Conservation (phyloP, 148 eudicot genomes). For the Camellia lanceoleosa region DNA sequence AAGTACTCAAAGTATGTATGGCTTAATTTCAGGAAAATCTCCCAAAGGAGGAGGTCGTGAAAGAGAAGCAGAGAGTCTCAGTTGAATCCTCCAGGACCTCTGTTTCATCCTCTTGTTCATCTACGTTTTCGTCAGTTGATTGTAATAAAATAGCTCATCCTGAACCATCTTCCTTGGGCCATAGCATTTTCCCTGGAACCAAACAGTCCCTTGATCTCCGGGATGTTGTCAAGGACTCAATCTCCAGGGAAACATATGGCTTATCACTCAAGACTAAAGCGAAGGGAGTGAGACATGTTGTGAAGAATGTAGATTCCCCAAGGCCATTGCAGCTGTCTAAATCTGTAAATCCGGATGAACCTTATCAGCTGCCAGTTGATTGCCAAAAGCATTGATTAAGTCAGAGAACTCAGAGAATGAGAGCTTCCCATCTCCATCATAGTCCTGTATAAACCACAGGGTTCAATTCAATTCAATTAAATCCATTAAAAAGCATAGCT, state of each 20-base stretch:
- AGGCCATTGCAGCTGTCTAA: slow-evolving; percentile 42
- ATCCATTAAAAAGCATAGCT: too few relatives aligned
- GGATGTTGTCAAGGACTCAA: slow-evolving; percentile 74
- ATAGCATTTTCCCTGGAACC: slow-evolving; percentile 23
- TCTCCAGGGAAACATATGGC: slow-evolving; percentile 51
- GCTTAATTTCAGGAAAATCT: slow-evolving; percentile 40
- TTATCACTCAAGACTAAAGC: slow-evolving; percentile 46
- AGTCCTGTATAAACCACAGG: too few relatives aligned
- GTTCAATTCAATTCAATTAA: too few relatives aligned
- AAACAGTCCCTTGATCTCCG: slow-evolving; percentile 43
- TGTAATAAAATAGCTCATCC: slow-evolving; percentile 31
- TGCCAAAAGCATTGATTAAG: too few relatives aligned
- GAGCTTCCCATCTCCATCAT: too few relatives aligned
- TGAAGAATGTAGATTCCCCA: slow-evolving; percentile 66
- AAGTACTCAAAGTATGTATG: not conserved
- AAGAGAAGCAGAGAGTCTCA: slow-evolving; percentile 41
- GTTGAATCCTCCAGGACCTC: slow-evolving; percentile 53
- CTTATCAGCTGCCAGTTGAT: too few relatives aligned
- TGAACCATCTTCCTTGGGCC: slow-evolving; percentile 28
- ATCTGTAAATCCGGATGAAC: slow-evolving; percentile 28
- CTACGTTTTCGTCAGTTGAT: slow-evolving; percentile 44
- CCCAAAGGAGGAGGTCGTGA: slow-evolving; percentile 22
- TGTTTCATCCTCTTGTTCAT: slow-evolving; percentile 55
- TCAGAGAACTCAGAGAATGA: too few relatives aligned
- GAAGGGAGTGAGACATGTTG: slow-evolving; percentile 32